A percentile compares a stretch with the other conserved stretches of the same genome.
phyloP scores from a whole-genome alignment of 1,139 yeast genomes.

The Tardiomyces blankii region DNA sequence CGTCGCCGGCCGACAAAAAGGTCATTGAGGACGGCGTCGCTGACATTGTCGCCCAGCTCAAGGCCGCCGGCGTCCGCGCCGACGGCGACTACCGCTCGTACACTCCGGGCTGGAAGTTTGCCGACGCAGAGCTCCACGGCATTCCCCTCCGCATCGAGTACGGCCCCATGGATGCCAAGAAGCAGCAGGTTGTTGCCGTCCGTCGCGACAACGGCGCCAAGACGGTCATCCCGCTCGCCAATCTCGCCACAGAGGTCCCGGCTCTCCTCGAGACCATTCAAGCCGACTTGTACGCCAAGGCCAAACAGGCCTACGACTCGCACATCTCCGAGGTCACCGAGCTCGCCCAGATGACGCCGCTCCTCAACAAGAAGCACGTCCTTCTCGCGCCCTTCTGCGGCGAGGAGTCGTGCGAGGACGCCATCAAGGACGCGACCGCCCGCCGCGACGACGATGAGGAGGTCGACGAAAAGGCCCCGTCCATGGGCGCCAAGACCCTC shows the following conservation, averaged over 20 bases:
- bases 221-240: constrained; percentile 50
- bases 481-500: constrained; percentile 98
- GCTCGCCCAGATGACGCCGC: constrained; percentile 89
- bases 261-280: constrained; percentile 76
- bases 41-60: constrained; percentile 49
- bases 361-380: constrained; percentile 83
- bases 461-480: constrained; percentile 91
- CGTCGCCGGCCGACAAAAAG: constrained; percentile 63
- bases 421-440: constrained; percentile 87
- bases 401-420: constrained; percentile 86
- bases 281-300: constrained; percentile 56
- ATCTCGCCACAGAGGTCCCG: constrained; percentile 59
- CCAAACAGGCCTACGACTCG: constrained; percentile 70
- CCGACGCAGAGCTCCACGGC: constrained; percentile 97
- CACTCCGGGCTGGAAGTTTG: constrained; percentile 98
- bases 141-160: constrained; percentile 85
- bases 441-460: constrained; percentile 71
- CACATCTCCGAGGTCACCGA: constrained; percentile 74
- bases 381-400: constrained; percentile 98
- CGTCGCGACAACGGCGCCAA: constrained; percentile 87
- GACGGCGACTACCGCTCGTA: constrained; percentile 85
- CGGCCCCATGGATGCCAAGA: constrained; percentile 90
- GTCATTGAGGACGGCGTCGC: constrained; percentile 61
- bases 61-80: constrained; percentile 46
- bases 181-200: constrained; percentile 72